Conservation (phyloP, 768 basidiomycete genomes). For the Pleurotus giganteus region DNA sequence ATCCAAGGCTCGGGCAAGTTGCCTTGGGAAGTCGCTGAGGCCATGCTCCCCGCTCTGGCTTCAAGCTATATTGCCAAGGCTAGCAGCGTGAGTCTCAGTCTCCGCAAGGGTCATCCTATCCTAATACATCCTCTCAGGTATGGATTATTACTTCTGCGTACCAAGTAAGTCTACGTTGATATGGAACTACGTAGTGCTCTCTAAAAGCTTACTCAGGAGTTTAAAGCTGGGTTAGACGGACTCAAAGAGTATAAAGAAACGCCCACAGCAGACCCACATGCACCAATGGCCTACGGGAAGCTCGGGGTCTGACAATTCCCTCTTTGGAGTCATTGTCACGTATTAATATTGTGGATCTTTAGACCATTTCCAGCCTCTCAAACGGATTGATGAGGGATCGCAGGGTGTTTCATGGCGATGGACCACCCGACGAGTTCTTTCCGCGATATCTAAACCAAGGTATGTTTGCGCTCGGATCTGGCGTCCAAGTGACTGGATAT, state of each 20-base stretch:
- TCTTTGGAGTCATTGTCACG: too few relatives aligned
- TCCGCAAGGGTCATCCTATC: background rate
- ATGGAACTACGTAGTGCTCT: background rate
- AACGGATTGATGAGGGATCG: slow-evolving; percentile 38
- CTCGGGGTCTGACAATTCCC: background rate
- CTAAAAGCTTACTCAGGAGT: slow-evolving; percentile 18
- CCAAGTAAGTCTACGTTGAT: slow-evolving; percentile 18
- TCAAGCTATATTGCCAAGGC: background rate
- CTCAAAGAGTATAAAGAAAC: background rate
- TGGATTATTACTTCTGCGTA: slow-evolving; percentile 31
- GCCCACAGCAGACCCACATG: background rate
- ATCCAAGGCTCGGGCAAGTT: slow-evolving; percentile 1
- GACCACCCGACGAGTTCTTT: background rate
- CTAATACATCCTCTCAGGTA: slow-evolving; percentile 19
- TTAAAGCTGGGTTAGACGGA: background rate
- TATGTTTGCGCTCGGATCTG: background rate
- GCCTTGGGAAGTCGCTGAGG: slow-evolving; percentile 10
- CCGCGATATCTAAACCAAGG: background rate
- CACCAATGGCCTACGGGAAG: background rate
- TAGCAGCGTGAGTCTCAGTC: background rate
- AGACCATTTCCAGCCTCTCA: slow-evolving; percentile 31
- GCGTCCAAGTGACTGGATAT: too few relatives aligned
- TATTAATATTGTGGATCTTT: background rate
- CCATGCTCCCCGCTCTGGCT: slow-evolving; percentile 5
- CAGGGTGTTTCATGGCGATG: background rate